Base-by-base conservation (phyloP, 2,329 filamentous ascomycete genomes). In the Neofusicoccum kwambonambiense region DNA sequence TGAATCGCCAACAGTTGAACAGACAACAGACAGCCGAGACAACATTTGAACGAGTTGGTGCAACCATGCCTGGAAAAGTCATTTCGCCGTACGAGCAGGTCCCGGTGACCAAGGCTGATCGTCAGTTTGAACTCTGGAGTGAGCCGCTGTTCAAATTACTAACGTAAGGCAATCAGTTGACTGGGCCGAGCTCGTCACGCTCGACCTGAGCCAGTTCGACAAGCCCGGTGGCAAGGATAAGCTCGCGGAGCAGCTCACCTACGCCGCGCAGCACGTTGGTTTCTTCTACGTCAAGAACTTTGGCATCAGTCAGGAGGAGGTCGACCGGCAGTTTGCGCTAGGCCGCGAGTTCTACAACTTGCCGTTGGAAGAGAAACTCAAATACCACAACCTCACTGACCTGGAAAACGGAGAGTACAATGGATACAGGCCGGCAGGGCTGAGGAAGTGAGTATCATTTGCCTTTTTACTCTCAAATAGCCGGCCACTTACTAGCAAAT, bases 251-350 rank as follows among this genome's bases (percentile, higher is more conserved):
- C 83, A 87, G 67, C 78, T 88, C 1, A 80, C 83, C 19, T 82
- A 87, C 61, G 85, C 85, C 2, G 82, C 85, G 68, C 72, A 79
- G 62, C 73, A 79, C 69, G 75, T 79, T 68, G 84, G 86, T 2
- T 86, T 89, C 76, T 89, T 89, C 76, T 88, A 88, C 67, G 82
- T 89, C 19, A 84, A 83, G 65, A 87, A 75, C 74, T 88, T 85
- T 67, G 86, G 86, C 37, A 79, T 89, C n/a, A 77, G 75, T 0
- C 85, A 88, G 71, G 85, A 87, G 52, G 78, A 87, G 70, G 81
- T 89, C 1, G 82, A 89, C 68, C 77, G 79, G 5, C 86, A 89
- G 67, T 89, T 88, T 67, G 84, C 86, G 12, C 80, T 89, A 2
- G 86, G 83, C 1, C 84, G 85, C 65, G 79, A 84, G 41, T 82